Conservation (phyloP, 768 basidiomycete species). For the Trametes cubensis region DNA sequence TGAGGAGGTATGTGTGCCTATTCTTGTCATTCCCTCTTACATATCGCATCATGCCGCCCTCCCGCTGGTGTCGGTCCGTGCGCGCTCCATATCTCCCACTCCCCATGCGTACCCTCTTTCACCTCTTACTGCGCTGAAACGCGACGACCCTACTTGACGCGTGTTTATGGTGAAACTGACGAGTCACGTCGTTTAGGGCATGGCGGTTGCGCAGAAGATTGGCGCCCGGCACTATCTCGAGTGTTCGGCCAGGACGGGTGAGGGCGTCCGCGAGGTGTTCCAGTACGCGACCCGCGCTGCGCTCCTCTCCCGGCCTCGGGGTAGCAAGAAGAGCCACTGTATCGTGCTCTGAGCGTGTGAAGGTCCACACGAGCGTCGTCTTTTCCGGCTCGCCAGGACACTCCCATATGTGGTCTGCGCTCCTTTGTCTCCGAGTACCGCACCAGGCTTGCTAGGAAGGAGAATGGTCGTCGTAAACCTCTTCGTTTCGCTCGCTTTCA, state of each 20-base stretch:
- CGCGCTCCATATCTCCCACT: not conserved
- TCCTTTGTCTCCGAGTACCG: constrained; percentile 6
- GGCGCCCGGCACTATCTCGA: constrained; percentile 96
- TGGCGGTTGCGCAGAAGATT: constrained; percentile 95
- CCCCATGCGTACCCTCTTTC: not conserved
- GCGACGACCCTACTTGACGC: not conserved
- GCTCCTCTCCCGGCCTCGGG: constrained; percentile 61
- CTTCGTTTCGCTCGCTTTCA: not conserved
- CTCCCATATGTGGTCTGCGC: not conserved
- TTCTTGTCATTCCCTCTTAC: not conserved
- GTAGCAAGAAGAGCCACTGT: constrained; percentile 46
- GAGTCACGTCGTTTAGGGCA: constrained; percentile 58
- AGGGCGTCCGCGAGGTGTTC: constrained; percentile 98
- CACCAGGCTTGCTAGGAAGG: constrained; percentile 8
- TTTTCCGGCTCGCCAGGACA: not conserved
- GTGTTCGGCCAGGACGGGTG: constrained; percentile 94
- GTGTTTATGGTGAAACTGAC: not conserved
- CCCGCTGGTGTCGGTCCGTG: not conserved
- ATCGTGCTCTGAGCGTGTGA: constrained; percentile 44
- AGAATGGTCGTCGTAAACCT: not conserved
- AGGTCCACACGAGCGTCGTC: not conserved
- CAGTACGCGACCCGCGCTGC: constrained; percentile 95
- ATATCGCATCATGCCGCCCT: constrained; percentile 13
- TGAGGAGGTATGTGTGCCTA: constrained; percentile 69
- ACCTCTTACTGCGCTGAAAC: not conserved